These are phyloP conservation scores for Toxicodendron radicans DNA, from an alignment of 345 rosid species.

Conservation along the genomic window DNA sequence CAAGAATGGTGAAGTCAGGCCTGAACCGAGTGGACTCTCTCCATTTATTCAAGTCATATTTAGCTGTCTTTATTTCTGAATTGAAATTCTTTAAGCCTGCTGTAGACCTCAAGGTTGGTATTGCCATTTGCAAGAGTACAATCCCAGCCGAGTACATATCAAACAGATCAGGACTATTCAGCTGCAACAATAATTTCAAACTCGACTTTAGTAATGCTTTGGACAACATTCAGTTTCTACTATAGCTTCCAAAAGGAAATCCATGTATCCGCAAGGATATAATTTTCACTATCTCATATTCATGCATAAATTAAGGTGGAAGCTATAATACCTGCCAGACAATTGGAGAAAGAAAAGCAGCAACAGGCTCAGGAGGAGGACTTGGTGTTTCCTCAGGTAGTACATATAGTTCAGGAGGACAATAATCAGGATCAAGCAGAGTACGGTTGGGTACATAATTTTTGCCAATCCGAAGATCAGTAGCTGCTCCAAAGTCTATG, in stretches of 20 bases:
- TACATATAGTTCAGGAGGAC: slow-evolving; percentile 92
- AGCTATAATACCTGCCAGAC: slow-evolving; percentile 70
- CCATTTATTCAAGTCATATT: slow-evolving; percentile 77
- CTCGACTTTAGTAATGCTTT: slow-evolving; percentile 15
- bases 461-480: slow-evolving; percentile 97
- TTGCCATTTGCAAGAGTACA: slow-evolving; percentile 91
- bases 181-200: slow-evolving; percentile 44
- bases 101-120: slow-evolving; percentile 66
- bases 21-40: slow-evolving; percentile 61
- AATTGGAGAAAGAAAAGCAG: slow-evolving; percentile 86
- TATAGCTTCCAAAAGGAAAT: not conserved
- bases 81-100: slow-evolving; percentile 86
- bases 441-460: slow-evolving; percentile 67
- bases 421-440: slow-evolving; percentile 88
- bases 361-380: slow-evolving; percentile 94
- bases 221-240: slow-evolving; percentile 5
- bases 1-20: slow-evolving; percentile 78
- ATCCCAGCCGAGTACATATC: slow-evolving; percentile 91
- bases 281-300: no score
- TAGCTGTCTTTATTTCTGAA: slow-evolving; percentile 51
- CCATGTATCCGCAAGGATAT: not conserved
- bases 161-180: slow-evolving; percentile 93
- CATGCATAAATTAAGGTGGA: not conserved
- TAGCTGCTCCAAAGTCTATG: slow-evolving; percentile 95
- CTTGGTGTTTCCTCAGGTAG: slow-evolving; percentile 92